Evolutionary conservation across 306 rosid species (phyloP).

Genomic region (Quercus dentata): DNA sequence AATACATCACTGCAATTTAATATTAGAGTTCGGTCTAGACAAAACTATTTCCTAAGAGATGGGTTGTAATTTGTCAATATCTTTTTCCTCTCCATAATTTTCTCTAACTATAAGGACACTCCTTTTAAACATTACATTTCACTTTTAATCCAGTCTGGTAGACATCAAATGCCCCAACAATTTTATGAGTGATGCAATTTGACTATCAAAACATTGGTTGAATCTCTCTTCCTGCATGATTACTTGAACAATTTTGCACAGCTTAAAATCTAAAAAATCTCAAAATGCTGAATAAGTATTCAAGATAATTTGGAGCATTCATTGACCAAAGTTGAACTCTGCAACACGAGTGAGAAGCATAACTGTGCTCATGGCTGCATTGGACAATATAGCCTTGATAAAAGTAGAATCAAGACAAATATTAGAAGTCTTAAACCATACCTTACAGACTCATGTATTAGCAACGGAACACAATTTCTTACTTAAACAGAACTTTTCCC

Average conservation of each 20-base stretch:
- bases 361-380: not conserved
- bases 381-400: not conserved
- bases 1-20: not conserved
- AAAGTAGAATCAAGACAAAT: too few species aligned
- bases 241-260: not conserved
- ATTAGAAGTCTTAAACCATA: too few species aligned
- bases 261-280: not conserved
- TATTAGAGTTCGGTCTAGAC: not conserved
- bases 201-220: not conserved
- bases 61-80: not conserved
- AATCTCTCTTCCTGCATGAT: not conserved
- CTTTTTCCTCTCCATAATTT: not conserved
- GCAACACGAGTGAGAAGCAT: not conserved
- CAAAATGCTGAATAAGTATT: too few species aligned
- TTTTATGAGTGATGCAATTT: not conserved
- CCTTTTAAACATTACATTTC: not conserved
- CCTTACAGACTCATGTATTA: too few species aligned
- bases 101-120: not conserved
- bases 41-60: not conserved
- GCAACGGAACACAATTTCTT: too few species aligned
- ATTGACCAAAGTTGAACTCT: not conserved
- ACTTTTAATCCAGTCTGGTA: not conserved
- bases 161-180: not conserved
- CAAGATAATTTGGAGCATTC: not conserved
- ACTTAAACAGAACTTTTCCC: too few species aligned